Evolutionary conservation across 1,284 basidiomycete species (phyloP).

Genomic region (Cryptococcus neoformans): DNA sequence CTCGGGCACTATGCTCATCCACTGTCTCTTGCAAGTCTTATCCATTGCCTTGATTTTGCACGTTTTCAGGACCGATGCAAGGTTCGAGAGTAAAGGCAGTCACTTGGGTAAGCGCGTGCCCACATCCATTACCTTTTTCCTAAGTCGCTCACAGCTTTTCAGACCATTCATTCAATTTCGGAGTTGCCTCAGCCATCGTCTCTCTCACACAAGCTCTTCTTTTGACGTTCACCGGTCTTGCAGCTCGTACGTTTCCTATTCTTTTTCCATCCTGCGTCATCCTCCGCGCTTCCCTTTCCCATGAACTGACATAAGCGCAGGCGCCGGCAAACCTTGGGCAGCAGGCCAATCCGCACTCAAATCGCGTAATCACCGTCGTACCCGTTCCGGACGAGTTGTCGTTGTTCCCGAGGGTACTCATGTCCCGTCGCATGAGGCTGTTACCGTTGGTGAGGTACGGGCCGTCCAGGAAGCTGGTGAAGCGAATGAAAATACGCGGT

Average conservation of each 20-base stretch:
- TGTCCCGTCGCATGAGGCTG: slow-evolving; percentile 36
- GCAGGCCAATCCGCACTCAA: slow-evolving; percentile 43
- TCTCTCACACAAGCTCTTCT: slow-evolving; percentile 35
- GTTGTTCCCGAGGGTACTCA: slow-evolving; percentile 38
- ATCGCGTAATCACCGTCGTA: slow-evolving; percentile 42
- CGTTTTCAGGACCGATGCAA: slow-evolving; percentile 41
- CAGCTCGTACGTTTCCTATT: slow-evolving; percentile 32
- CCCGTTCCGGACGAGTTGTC: slow-evolving; percentile 44
- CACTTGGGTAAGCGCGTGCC: slow-evolving; percentile 34
- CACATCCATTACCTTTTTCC: not conserved
- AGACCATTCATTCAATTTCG: slow-evolving; percentile 45
- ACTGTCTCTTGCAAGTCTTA: slow-evolving; percentile 40
- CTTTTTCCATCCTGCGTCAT: not conserved
- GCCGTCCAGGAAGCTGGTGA: slow-evolving; percentile 20
- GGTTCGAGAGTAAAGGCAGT: slow-evolving; percentile 37
- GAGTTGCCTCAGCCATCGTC: slow-evolving; percentile 38
- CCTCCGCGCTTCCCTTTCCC: not conserved
- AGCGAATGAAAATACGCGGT: slow-evolving; percentile 29
- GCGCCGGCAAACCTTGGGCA: slow-evolving; percentile 47
- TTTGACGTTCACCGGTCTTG: slow-evolving; percentile 45
- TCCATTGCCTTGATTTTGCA: slow-evolving; percentile 43
- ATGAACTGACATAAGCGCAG: slow-evolving; percentile 3
- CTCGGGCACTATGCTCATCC: slow-evolving; percentile 45
- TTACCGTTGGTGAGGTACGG: slow-evolving; percentile 43
- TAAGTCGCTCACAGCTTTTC: not conserved